Evolutionary conservation across 1,139 yeast species (phyloP).

Genomic region (Meyerozyma sp.): DNA sequence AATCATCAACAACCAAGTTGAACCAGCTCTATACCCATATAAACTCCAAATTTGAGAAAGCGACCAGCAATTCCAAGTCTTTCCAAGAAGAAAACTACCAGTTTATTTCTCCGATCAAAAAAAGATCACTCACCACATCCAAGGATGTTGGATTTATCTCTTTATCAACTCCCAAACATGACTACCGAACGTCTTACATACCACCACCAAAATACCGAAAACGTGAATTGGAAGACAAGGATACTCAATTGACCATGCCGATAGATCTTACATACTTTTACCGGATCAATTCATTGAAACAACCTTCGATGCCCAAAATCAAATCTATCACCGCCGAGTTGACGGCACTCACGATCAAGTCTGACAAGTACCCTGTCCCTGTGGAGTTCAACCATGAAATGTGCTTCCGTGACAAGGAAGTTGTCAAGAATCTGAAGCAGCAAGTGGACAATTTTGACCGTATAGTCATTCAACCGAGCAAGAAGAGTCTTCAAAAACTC

Average conservation of each 20-base stretch:
- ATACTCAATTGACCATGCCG: conserved; percentile 27
- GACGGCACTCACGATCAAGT: conserved; percentile 27
- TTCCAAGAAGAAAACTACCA: conserved; percentile 24
- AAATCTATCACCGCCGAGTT: conserved; percentile 27
- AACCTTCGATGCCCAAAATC: conserved; percentile 22
- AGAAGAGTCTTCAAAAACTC: conserved; percentile 22
- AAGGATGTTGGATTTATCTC: conserved; percentile 31
- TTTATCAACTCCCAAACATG: conserved; percentile 31
- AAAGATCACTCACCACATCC: conserved; percentile 33
- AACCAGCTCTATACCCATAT: conserved; percentile 30
- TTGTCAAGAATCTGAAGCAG: conserved; percentile 8
- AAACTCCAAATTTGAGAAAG: conserved; percentile 14
- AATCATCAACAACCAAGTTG: conserved; percentile 7
- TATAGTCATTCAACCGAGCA: conserved; percentile 27
- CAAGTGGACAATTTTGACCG: conserved; percentile 25
- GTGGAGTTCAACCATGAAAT: conserved; percentile 38
- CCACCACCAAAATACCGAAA: conserved; percentile 28
- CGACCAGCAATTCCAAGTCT: conserved; percentile 10
- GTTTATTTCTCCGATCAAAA: conserved; percentile 28
- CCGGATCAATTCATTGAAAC: conserved; percentile 15
- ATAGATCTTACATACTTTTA: conserved; percentile 28
- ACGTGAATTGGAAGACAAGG: conserved; percentile 7
- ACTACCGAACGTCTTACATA: conserved; percentile 24
- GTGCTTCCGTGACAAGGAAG: conserved; percentile 23
- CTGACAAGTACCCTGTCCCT: conserved; percentile 30